A percentile compares a stretch with the other conserved stretches of the same genome.
Conservation (phyloP, 1,139 yeast species). For the Yamadazyma diospyri region DNA sequence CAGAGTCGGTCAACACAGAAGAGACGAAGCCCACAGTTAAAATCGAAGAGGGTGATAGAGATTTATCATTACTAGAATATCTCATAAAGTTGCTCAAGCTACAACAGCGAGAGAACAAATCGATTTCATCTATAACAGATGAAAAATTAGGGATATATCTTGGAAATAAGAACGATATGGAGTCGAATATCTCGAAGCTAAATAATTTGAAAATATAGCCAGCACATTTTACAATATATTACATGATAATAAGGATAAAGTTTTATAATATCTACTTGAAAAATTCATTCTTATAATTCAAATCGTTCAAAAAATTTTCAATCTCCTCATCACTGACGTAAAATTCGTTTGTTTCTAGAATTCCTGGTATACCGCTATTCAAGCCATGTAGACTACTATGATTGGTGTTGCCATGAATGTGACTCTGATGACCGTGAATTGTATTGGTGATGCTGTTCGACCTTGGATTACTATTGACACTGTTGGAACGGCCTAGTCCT, state of each 20-base stretch:
- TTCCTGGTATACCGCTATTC: constrained; percentile 10
- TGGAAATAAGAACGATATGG: constrained; percentile 46
- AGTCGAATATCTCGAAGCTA: constrained; percentile 35
- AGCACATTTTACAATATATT: constrained; percentile 1
- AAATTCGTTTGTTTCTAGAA: constrained; percentile 14
- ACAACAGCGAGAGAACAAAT: constrained; percentile 58
- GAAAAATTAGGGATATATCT: constrained; percentile 64
- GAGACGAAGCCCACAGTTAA: constrained; percentile 15
- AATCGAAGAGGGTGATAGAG: constrained; percentile 13
- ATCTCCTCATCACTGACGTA: constrained; percentile 14
- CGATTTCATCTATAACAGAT: constrained; percentile 57
- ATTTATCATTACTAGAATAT: constrained; percentile 62
- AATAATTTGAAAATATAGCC: constrained; percentile 25
- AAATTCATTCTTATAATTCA: constrained; percentile 5
- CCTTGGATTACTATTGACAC: constrained; percentile 5
- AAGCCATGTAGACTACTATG: constrained; percentile 2
- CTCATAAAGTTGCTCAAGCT: constrained; percentile 57
- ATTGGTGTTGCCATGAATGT: constrained; percentile 1
- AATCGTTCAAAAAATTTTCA: constrained; percentile 13
- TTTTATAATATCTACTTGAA: constrained; percentile 1
- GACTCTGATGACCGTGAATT: constrained; percentile 1
- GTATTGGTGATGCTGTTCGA: constrained; percentile 4
- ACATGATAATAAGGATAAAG: neutral
- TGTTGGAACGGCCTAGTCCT: constrained; percentile 5
- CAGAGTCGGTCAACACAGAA: constrained; percentile 26